Evolutionary conservation across 352 stramenopile species (phyloP).

Genomic region (Globisporangium alternatum): DNA sequence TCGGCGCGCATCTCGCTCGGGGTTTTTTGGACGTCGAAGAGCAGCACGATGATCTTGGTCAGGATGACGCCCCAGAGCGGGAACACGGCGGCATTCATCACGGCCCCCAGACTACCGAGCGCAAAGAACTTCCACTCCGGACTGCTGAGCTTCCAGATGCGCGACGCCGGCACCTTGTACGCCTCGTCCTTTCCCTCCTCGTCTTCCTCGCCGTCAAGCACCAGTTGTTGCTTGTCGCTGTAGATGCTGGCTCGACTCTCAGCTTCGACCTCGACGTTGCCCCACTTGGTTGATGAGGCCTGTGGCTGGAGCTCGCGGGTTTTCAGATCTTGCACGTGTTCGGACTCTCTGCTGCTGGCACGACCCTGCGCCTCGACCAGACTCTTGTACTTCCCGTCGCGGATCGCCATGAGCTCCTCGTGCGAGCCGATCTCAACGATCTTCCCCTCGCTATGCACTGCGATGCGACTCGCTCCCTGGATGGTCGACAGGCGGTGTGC

Average conservation of each 20-base stretch:
- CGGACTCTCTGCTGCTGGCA: background rate
- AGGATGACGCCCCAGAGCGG: conserved; percentile 47
- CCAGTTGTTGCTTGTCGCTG: conserved; percentile 55
- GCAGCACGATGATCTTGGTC: conserved; percentile 51
- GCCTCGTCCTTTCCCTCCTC: background rate
- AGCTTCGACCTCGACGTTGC: conserved; percentile 1
- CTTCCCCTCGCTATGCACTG: conserved; percentile 88
- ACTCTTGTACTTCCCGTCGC: conserved; percentile 37
- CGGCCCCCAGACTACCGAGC: conserved; percentile 29
- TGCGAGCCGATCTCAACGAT: conserved; percentile 94
- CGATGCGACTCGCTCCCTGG: conserved; percentile 92
- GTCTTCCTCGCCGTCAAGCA: background rate
- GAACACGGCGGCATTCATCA: conserved; percentile 48
- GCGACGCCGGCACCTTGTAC: conserved; percentile 8
- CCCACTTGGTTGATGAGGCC: background rate
- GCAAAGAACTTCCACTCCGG: conserved; percentile 44
- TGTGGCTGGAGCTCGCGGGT: background rate
- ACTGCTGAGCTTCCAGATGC: conserved; percentile 50
- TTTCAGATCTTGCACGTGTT: background rate
- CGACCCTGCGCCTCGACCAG: conserved; percentile 25
- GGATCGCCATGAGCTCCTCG: conserved; percentile 81
- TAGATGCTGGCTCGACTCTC: conserved; percentile 22
- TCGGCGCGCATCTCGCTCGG: conserved; percentile 12
- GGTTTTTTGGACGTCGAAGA: conserved; percentile 38
- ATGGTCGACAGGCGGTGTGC: conserved; percentile 95